Percentiles rank a stretch among this genome's conserved stretches.
phyloP scores from a whole-genome alignment of 2,329 filamentous ascomycete genomes.

The Ceratocystis smalleyi region DNA sequence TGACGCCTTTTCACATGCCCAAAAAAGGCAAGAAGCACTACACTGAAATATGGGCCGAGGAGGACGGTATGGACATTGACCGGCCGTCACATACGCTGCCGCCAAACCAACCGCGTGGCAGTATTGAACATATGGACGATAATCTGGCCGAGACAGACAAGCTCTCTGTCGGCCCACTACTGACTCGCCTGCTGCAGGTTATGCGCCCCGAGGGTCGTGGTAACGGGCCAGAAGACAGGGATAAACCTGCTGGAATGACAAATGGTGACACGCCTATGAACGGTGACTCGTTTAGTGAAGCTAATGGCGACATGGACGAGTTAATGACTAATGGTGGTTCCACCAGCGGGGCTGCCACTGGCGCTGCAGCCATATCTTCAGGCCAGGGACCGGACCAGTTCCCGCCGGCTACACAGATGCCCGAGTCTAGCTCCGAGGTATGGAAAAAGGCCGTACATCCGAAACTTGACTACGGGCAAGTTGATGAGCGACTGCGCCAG shows the following conservation, averaged over 20 bases:
- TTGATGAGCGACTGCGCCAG: constrained; percentile 82
- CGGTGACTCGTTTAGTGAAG: constrained; percentile 11
- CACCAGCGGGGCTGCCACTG: neutral
- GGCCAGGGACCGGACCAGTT: constrained; percentile 22
- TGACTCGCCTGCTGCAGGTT: constrained; percentile 63
- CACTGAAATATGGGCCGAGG: constrained; percentile 81
- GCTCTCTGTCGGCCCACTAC: constrained; percentile 73
- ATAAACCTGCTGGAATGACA: constrained; percentile 26
- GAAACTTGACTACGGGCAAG: constrained; percentile 68
- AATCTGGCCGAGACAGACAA: constrained; percentile 77
- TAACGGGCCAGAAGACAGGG: constrained; percentile 36
- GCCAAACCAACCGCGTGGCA: constrained; percentile 69
- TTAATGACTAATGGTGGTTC: neutral
- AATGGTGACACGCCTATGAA: constrained; percentile 29
- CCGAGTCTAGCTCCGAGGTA: constrained; percentile 56
- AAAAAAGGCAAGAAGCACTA: constrained; percentile 74
- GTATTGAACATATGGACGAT: constrained; percentile 74
- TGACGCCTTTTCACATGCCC: constrained; percentile 71
- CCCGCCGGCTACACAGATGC: constrained; percentile 63
- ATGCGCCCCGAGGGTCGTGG: constrained; percentile 60
- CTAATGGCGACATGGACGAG: constrained; percentile 29
- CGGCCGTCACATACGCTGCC: constrained; percentile 56
- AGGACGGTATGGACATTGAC: constrained; percentile 66
- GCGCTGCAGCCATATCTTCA: neutral
- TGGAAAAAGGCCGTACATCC: constrained; percentile 65